phyloP scores from a whole-genome alignment of 768 basidiomycete genomes.

The Coprinopsis strossmayeri region DNA sequence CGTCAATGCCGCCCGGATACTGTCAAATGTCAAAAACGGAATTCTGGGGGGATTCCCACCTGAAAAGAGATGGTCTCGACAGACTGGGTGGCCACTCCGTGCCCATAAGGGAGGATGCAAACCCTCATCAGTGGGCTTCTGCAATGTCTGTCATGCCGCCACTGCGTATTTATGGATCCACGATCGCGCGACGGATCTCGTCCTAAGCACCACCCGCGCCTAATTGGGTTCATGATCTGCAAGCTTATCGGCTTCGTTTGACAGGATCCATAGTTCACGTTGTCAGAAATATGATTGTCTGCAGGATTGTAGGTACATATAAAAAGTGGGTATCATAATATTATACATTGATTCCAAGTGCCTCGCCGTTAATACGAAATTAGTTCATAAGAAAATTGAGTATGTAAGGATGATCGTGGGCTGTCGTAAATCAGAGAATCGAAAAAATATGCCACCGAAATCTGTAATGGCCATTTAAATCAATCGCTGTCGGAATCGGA shows the following conservation, averaged over 20 bases:
- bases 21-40: too few species aligned
- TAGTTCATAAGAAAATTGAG: too few species aligned
- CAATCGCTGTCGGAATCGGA: constrained; percentile 35
- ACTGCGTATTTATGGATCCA: too few species aligned
- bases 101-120: too few species aligned
- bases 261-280: constrained; percentile 7
- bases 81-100: too few species aligned
- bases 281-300: background rate
- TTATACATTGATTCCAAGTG: background rate
- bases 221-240: constrained; percentile 8
- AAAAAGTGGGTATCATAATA: background rate
- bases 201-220: background rate
- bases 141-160: too few species aligned
- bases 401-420: too few species aligned
- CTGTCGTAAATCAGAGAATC: too few species aligned
- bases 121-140: too few species aligned
- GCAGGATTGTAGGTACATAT: background rate
- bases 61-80: too few species aligned
- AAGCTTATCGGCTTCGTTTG: constrained; percentile 8
- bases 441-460: background rate
- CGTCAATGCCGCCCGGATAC: too few species aligned
- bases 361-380: background rate
- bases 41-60: too few species aligned
- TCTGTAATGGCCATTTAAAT: constrained; percentile 1
- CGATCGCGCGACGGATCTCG: background rate